phyloP scores from a whole-genome alignment of 352 stramenopile genomes.

The Phytophthora chlamydospora region DNA sequence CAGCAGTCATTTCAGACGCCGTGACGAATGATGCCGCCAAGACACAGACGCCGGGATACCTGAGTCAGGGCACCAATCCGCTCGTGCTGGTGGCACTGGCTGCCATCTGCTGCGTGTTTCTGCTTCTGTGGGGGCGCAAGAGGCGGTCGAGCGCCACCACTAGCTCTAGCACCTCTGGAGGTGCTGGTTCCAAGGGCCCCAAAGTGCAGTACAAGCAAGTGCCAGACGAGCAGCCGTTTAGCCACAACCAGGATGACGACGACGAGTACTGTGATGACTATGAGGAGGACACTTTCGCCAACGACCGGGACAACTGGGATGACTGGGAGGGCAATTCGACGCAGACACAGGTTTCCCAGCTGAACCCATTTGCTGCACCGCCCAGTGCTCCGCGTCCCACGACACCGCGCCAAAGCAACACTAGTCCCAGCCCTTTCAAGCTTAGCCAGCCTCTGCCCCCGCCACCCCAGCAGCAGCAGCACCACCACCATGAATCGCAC shows the following conservation, averaged over 20 bases:
- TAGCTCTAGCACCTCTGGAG: constrained; percentile 16
- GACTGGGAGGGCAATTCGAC: constrained; percentile 65
- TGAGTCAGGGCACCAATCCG: constrained; percentile 53
- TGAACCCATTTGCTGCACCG: constrained; percentile 51
- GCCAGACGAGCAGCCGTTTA: constrained; percentile 48
- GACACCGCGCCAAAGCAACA: constrained; percentile 12
- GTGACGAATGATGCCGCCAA: constrained; percentile 18
- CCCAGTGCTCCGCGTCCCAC: constrained; percentile 19
- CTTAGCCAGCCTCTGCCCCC: constrained; percentile 32
- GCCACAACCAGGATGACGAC: constrained; percentile 48
- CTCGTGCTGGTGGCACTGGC: constrained; percentile 46
- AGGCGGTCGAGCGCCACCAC: constrained; percentile 31
- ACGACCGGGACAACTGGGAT: constrained; percentile 65
- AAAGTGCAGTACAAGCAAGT: constrained; percentile 78
- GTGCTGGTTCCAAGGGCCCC: constrained; percentile 18
- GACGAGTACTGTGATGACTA: constrained; percentile 60
- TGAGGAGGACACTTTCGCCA: constrained; percentile 51
- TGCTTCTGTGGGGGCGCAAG: constrained; percentile 61
- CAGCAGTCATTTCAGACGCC: constrained; percentile 25
- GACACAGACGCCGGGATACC: constrained; percentile 19
- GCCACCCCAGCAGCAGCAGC: constrained; percentile 10
- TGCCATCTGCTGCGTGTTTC: constrained; percentile 61
- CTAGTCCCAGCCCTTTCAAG: constrained; percentile 28
- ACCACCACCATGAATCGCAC: constrained; percentile 17
- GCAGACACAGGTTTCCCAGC: constrained; percentile 39